These are phyloP conservation scores for Colletotrichum costaricense DNA, from an alignment of 2,329 filamentous ascomycete species.

Conservation along the genomic window DNA sequence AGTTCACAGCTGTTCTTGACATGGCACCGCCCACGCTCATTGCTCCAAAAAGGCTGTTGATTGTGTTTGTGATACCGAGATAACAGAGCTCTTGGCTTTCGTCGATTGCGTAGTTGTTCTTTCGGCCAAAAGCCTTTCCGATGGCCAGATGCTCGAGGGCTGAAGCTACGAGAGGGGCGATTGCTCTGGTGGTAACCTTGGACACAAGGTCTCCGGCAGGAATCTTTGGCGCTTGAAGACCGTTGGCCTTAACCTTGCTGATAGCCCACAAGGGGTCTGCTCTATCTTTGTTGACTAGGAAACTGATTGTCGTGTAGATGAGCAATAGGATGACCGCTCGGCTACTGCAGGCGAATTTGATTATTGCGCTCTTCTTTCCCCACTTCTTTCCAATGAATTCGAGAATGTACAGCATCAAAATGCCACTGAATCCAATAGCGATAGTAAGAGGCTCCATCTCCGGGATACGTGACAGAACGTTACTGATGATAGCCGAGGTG, in stretches of 20 bases:
- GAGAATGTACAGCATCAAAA: constrained; percentile 66
- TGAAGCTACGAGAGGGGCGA: constrained; percentile 71
- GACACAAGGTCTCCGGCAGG: constrained; percentile 61
- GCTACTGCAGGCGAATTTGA: constrained; percentile 70
- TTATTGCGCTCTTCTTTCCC: constrained; percentile 66
- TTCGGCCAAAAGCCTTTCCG: constrained; percentile 70
- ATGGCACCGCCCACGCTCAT: constrained; percentile 75
- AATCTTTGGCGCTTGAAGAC: constrained; percentile 61
- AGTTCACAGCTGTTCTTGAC: constrained; percentile 76
- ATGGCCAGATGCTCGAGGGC: constrained; percentile 74
- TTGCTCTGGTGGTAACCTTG: constrained; percentile 63
- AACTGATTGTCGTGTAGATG: constrained; percentile 73
- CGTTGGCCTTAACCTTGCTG: constrained; percentile 66
- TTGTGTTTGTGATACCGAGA: constrained; percentile 70
- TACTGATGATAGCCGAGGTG: constrained; percentile 67
- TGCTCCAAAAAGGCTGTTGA: constrained; percentile 73
- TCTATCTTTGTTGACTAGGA: constrained; percentile 67
- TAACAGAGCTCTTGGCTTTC: constrained; percentile 75
- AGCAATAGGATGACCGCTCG: constrained; percentile 70
- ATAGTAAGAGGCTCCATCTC: constrained; percentile 68
- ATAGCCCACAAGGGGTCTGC: constrained; percentile 66
- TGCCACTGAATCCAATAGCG: constrained; percentile 67
- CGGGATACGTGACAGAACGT: constrained; percentile 67
- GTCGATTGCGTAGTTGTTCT: constrained; percentile 72
- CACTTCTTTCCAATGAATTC: constrained; percentile 69